phyloP scores from a whole-genome alignment of 108 stramenopile genomes.

The Fragilaria radians region DNA sequence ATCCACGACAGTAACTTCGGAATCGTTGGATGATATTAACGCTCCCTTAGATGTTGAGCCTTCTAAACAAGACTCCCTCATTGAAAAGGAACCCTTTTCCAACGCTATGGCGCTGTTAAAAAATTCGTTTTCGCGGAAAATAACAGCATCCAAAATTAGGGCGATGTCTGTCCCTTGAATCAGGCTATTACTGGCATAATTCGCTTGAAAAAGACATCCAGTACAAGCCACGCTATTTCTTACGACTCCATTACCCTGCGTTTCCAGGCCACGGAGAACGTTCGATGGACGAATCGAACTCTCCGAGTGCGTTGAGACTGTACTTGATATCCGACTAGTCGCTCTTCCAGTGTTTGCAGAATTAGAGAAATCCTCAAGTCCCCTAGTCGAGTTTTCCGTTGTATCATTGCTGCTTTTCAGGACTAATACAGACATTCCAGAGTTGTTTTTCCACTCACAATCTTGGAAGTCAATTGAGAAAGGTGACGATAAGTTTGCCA shows the following conservation, averaged over 20 bases:
- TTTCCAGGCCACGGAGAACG: too few species aligned
- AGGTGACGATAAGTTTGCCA: background rate
- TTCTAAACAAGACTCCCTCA: background rate
- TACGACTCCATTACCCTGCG: background rate
- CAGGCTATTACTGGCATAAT: background rate
- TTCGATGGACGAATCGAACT: background rate
- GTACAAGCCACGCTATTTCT: too few species aligned
- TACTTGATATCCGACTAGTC: too few species aligned
- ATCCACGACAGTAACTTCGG: background rate
- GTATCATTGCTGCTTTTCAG: too few species aligned
- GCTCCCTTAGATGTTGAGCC: background rate
- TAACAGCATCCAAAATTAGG: background rate
- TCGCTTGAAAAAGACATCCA: background rate
- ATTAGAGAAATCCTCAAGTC: too few species aligned
- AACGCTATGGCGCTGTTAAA: background rate
- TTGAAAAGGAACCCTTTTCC: background rate
- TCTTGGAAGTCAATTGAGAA: slow-evolving; percentile 4
- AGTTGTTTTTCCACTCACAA: slow-evolving; percentile 1
- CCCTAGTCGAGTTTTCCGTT: background rate
- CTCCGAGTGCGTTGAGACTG: too few species aligned
- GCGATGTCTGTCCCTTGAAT: background rate
- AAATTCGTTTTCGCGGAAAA: background rate
- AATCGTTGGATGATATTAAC: background rate
- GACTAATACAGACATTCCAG: background rate
- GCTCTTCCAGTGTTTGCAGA: background rate